Evolutionary conservation across 805 yeast species (phyloP).

Genomic region (Komagataella pastoris): DNA sequence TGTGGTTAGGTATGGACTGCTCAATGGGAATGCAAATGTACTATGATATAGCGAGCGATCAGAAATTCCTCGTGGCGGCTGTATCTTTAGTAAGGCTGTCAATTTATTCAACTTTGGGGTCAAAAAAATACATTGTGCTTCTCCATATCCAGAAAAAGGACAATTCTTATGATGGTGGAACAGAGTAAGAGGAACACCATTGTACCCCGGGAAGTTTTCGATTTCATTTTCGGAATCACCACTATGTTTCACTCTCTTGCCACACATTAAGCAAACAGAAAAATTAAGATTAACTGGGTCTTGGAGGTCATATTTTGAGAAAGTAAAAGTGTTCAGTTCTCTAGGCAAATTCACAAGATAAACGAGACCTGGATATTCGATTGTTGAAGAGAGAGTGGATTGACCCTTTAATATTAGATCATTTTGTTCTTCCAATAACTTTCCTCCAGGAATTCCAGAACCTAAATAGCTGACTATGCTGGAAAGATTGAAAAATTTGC

Average conservation of each 20-base stretch:
- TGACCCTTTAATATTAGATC: constrained; percentile 13
- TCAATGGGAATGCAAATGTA: constrained; percentile 22
- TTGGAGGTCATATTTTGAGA: constrained; percentile 14
- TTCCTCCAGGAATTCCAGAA: not conserved
- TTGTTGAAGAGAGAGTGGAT: constrained; percentile 10
- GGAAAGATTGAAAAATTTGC: not conserved
- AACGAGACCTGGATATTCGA: constrained; percentile 42
- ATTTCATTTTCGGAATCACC: constrained; percentile 7
- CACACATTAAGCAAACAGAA: constrained; percentile 32
- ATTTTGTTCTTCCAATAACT: constrained; percentile 3
- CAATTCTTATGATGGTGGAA: constrained; percentile 9
- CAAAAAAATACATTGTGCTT: constrained; percentile 7
- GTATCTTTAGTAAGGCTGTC: constrained; percentile 16
- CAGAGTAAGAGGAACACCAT: constrained; percentile 18
- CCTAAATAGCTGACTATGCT: not conserved
- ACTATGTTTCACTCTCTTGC: constrained; percentile 20
- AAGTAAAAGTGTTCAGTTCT: constrained; percentile 21
- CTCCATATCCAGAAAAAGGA: constrained; percentile 17
- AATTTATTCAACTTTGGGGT: constrained; percentile 11
- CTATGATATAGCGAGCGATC: constrained; percentile 10
- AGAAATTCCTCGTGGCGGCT: constrained; percentile 7
- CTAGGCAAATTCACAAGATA: constrained; percentile 39
- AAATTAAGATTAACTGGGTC: constrained; percentile 16
- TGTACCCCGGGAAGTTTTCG: constrained; percentile 16
- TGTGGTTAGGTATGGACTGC: constrained; percentile 59